These are phyloP conservation scores for Cochlearia excelsa DNA, from an alignment of 345 rosid genomes.

Conservation along the genomic window DNA sequence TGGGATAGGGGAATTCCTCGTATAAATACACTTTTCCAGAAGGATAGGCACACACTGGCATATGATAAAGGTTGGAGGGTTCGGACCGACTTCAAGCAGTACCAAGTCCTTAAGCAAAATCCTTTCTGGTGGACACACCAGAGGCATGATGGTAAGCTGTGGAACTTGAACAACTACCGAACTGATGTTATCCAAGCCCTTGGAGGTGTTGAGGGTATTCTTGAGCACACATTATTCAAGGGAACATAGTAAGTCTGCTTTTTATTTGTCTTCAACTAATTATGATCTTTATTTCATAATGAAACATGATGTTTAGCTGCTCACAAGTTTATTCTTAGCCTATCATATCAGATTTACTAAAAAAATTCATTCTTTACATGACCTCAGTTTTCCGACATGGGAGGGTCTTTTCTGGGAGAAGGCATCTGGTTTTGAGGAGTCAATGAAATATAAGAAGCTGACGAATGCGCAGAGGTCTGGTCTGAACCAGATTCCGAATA, in stretches of 20 bases:
- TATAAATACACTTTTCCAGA: conserved; percentile 84
- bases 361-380: conserved; percentile 12
- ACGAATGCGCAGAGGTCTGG: conserved; percentile 97
- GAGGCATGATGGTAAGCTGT: conserved; percentile 86
- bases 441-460: conserved; percentile 89
- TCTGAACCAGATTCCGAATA: conserved; percentile 85
- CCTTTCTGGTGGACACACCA: conserved; percentile 99
- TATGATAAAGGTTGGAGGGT: conserved; percentile 98
- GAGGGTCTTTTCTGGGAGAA: conserved; percentile 98
- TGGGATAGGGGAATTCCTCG: conserved; percentile 97
- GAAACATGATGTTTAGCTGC: conserved; percentile 6
- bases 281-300: conserved; percentile 9
- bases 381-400: conserved; percentile 85
- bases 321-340: conserved; percentile 1
- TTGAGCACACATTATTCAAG: conserved; percentile 85
- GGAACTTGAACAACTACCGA: conserved; percentile 90
- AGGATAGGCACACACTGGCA: conserved; percentile 84
- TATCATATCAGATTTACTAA: not conserved
- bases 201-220: conserved; percentile 93
- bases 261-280: conserved; percentile 5
- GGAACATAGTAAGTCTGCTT: conserved; percentile 82
- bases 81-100: conserved; percentile 90
- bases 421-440: conserved; percentile 94
- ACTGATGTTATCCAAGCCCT: conserved; percentile 97
- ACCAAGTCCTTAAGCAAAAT: conserved; percentile 83